Conservation (phyloP, 345 rosid genomes). For the Syzygium grande region DNA sequence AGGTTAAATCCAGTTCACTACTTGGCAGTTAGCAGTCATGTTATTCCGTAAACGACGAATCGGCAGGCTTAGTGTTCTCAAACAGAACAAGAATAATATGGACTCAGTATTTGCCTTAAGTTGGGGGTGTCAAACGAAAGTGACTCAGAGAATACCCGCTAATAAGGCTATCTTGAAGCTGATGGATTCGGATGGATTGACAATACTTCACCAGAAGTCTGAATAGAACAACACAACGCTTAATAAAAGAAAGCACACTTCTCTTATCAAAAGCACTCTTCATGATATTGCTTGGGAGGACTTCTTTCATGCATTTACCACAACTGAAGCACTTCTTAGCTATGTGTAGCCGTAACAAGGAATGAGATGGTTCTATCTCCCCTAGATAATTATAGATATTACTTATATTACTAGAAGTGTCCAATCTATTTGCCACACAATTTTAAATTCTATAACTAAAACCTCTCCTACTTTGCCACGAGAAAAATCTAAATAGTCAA, state of each 20-base stretch:
- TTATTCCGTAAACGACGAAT: conserved; percentile 7
- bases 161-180: conserved; percentile 68
- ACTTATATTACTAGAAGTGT: neutral
- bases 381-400: neutral
- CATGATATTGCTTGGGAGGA: no score
- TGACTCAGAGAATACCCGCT: neutral
- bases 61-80: conserved; percentile 10
- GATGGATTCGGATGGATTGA: conserved; percentile 76
- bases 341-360: neutral
- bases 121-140: conserved; percentile 79
- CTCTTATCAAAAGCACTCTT: no score
- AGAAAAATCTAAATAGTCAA: neutral
- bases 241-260: no score
- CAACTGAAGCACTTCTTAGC: neutral
- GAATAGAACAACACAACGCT: neutral
- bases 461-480: neutral
- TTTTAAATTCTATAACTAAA: neutral
- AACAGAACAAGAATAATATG: conserved; percentile 71
- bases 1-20: neutral
- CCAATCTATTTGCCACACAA: neutral
- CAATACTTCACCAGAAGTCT: conserved; percentile 56
- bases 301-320: neutral
- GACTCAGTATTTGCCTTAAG: conserved; percentile 81
- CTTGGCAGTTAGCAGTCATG: conserved; percentile 3
- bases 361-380: neutral